A percentile compares a stretch with the other conserved stretches of the same genome.
These are phyloP conservation scores for Musa troglodytarum DNA, from an alignment of 176 grass and related monocot species.

Conservation along the genomic window DNA sequence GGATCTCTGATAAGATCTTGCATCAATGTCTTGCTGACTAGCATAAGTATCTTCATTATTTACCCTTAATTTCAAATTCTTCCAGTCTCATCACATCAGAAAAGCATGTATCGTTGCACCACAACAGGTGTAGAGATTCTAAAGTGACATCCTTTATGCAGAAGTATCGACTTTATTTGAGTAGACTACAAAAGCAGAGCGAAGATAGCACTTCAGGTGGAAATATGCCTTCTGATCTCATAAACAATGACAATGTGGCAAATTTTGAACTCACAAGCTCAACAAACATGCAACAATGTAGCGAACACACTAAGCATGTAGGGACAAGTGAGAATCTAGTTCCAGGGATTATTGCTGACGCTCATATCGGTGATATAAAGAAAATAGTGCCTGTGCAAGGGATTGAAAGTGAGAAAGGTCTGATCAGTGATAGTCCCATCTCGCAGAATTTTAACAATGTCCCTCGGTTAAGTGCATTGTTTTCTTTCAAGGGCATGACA, in stretches of 20 bases:
- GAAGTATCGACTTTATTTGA: conserved; percentile 99
- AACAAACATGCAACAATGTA: conserved; percentile 39
- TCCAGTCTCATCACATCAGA: not conserved
- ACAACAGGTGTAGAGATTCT: not conserved
- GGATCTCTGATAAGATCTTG: too few species aligned
- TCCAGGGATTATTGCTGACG: conserved; percentile 33
- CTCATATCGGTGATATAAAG: conserved; percentile 41
- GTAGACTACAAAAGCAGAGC: conserved; percentile 89
- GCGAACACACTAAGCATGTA: conserved; percentile 20
- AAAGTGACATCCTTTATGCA: conserved; percentile 37
- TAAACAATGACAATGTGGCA: conserved; percentile 32
- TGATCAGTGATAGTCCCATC: conserved; percentile 21
- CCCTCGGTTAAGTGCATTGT: conserved; percentile 40
- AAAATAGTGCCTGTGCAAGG: conserved; percentile 17
- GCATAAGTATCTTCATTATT: not conserved
- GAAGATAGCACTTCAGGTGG: conserved; percentile 48
- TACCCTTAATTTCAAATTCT: not conserved
- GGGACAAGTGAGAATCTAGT: conserved; percentile 31
- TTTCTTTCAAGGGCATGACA: conserved; percentile 52
- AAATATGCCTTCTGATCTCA: conserved; percentile 43
- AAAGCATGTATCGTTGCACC: not conserved
- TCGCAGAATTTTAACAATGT: conserved; percentile 29
- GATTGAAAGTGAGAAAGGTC: conserved; percentile 30
- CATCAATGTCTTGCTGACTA: too few species aligned
- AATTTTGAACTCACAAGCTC: conserved; percentile 47